phyloP scores from a whole-genome alignment of 768 basidiomycete species.

The Suillus bovinus region DNA sequence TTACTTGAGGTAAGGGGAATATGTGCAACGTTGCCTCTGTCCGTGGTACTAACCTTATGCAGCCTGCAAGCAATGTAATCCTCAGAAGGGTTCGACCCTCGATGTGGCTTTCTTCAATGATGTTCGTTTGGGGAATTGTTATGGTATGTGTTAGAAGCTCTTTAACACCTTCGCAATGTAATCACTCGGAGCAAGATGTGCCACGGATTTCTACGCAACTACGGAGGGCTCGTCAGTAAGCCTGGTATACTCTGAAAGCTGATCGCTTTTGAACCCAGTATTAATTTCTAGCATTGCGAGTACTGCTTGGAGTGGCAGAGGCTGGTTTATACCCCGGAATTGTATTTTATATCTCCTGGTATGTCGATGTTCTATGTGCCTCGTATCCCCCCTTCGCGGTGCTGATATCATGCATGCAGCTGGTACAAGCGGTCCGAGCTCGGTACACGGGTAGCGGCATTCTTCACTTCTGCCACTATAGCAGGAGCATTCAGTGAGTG shows the following conservation, averaged over 20 bases:
- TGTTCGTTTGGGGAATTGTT: conserved; percentile 41
- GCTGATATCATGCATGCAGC: conserved; percentile 31
- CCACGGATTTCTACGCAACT: conserved; percentile 62
- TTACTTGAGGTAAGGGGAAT: conserved; percentile 56
- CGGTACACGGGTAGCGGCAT: conserved; percentile 68
- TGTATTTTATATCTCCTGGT: conserved; percentile 65
- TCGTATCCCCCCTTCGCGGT: not conserved
- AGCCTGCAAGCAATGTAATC: conserved; percentile 67
- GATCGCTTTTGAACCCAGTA: not conserved
- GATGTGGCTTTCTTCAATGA: conserved; percentile 55
- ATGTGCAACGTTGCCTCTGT: not conserved
- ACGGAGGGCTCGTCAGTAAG: conserved; percentile 62
- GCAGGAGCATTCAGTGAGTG: conserved; percentile 71
- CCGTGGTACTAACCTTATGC: not conserved
- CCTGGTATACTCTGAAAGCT: conserved; percentile 4
- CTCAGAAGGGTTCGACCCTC: conserved; percentile 63
- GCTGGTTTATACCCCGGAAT: conserved; percentile 55
- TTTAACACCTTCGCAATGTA: not conserved
- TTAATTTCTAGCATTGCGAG: conserved; percentile 46
- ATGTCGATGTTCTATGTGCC: conserved; percentile 12
- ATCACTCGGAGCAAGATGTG: conserved; percentile 43
- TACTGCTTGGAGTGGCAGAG: conserved; percentile 28
- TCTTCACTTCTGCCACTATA: conserved; percentile 80
- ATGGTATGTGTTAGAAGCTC: conserved; percentile 35
- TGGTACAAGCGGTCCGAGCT: conserved; percentile 84